phyloP scores from a whole-genome alignment of 2,329 filamentous ascomycete species.

The Geosmithia flava region DNA sequence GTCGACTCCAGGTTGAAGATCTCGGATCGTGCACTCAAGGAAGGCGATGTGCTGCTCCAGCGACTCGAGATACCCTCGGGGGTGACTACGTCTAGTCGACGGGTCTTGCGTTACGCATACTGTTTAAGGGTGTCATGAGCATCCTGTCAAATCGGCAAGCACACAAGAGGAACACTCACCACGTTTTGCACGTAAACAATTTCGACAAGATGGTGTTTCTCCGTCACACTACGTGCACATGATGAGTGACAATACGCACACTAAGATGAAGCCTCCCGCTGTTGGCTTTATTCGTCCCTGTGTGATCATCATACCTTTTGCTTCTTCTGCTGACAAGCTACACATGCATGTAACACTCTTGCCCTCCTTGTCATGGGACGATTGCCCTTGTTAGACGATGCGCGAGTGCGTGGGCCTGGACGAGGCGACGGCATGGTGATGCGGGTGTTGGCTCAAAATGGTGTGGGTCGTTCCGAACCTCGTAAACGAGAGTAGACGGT shows the following conservation, averaged over 20 bases:
- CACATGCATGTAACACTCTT: background rate
- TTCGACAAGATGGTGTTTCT: background rate
- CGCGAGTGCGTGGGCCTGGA: background rate
- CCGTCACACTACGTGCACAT: constrained; percentile 2
- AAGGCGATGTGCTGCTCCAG: background rate
- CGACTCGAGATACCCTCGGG: constrained; percentile 1
- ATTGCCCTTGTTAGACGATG: background rate
- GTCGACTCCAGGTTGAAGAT: background rate
- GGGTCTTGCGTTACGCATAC: constrained; percentile 1
- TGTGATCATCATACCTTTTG: constrained; percentile 1
- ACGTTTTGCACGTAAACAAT: background rate
- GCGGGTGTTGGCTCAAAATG: too few relatives aligned
- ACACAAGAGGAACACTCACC: background rate
- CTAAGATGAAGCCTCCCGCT: background rate
- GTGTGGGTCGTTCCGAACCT: too few relatives aligned
- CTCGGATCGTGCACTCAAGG: background rate
- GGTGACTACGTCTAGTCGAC: background rate
- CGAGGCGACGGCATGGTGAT: too few relatives aligned
- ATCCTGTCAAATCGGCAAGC: too few relatives aligned
- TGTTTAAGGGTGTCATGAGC: too few relatives aligned
- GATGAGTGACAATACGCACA: background rate
- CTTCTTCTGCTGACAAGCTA: constrained; percentile 3
- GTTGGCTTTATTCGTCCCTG: background rate
- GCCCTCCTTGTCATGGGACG: too few relatives aligned
- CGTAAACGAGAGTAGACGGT: too few relatives aligned